These are phyloP conservation scores for Mollisia scopiformis DNA, from an alignment of 2,329 filamentous ascomycete genomes.

Conservation along the genomic window DNA sequence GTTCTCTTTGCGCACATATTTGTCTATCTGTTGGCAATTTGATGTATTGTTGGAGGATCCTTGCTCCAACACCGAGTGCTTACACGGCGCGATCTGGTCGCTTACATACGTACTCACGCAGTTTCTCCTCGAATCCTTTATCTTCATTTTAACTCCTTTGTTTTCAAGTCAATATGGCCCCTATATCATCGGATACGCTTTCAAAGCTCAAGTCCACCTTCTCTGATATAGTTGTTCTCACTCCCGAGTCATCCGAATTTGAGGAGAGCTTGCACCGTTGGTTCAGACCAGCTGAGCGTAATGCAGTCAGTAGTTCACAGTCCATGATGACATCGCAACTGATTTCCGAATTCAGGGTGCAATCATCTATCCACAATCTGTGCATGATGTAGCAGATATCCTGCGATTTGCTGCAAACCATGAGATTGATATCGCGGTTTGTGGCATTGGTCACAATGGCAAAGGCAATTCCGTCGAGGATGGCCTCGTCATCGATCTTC, in stretches of 20 bases:
- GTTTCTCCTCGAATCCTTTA: too few species aligned
- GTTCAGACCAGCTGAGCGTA: neutral
- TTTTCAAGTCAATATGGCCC: neutral
- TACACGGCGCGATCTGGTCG: too few species aligned
- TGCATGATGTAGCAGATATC: neutral
- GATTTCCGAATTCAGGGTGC: neutral
- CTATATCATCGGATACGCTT: neutral
- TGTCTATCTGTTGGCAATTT: too few species aligned
- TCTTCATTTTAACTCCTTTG: neutral
- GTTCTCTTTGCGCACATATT: too few species aligned
- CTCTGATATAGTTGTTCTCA: neutral
- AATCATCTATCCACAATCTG: neutral
- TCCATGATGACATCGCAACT: neutral
- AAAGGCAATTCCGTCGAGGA: neutral
- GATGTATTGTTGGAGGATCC: too few species aligned
- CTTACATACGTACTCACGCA: too few species aligned
- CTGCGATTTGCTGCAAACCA: neutral
- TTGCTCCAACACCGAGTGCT: too few species aligned
- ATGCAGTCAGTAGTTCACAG: neutral
- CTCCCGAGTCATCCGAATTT: neutral
- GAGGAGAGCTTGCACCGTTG: neutral
- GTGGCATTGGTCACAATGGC: neutral
- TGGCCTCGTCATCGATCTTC: neutral
- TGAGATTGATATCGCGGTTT: neutral
- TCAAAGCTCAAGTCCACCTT: neutral